Evolutionary conservation across 2,329 filamentous ascomycete species (phyloP), one percentile per base, ranked within the genome.

Genomic region (Ophiostoma angusticollis): DNA sequence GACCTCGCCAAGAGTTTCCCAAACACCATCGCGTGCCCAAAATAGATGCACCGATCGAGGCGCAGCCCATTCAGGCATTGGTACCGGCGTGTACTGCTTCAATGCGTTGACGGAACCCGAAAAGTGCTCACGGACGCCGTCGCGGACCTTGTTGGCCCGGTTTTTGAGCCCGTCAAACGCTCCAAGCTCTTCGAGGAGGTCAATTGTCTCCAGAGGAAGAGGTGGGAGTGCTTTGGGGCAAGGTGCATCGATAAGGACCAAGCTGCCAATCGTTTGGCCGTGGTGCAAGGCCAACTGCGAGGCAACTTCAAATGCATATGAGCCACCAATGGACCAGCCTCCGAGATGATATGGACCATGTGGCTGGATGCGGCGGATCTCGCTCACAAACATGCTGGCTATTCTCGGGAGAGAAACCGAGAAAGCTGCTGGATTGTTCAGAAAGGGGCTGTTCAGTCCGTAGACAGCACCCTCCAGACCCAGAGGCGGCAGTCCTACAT

Each of bases 11-110:
- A 37, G 27, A 17, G 39, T 41, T 24, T 41, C 39, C 39, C 39
- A 41, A n/a, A 41, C 30, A 16, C 39, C 39, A 25, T 41, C 39
- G 2, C 39, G 34, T 6, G 39, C 39, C 39, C 27, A 28, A 9
- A 28, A 5, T 13, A 28, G 11, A 9, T 9, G 12, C 25, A 28
- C 25, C 5, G 19, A 37, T 28, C 31, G 35, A 17, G 35, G 35
- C 24, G 29, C 18, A 9, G 27, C 27, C 27, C 35, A 31, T 11
- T 9, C 27, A 11, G 35, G 35, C 22, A 37, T 23, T 14, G 35
- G 35, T 17, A 28, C 19, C 12, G 35, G 35, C 3, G 13, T 37
- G 35, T 37, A 37, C 22, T 37, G 27, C 17, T 31, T 30, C 27
- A 37, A 28, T 12, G 35, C 14, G 35, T 37, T 37, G 13, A 37